A percentile compares a stretch with the other conserved stretches of the same genome.
Conservation (phyloP, 352 stramenopile species). For the Pythium oligandrum region DNA sequence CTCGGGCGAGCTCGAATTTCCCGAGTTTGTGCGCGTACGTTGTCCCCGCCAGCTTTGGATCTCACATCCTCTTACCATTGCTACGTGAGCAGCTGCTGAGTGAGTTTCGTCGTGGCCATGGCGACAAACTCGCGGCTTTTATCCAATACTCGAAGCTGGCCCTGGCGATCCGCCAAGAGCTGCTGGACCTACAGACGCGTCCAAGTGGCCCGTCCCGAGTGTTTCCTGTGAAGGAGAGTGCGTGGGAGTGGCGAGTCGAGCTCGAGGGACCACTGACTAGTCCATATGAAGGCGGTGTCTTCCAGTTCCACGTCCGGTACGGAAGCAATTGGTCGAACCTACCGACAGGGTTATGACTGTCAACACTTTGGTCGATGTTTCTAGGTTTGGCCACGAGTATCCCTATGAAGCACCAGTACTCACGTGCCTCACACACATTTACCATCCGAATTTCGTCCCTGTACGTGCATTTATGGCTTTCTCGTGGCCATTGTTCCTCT, state of each 20-base stretch:
- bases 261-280: constrained; percentile 27
- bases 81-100: constrained; percentile 41
- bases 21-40: constrained; percentile 59
- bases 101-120: constrained; percentile 49
- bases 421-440: constrained; percentile 48
- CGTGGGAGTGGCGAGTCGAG: constrained; percentile 44
- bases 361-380: too few species aligned
- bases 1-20: constrained; percentile 61
- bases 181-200: constrained; percentile 25
- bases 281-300: constrained; percentile 43
- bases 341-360: too few species aligned
- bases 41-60: background rate
- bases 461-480: constrained; percentile 18
- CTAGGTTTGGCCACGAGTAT: constrained; percentile 50
- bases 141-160: constrained; percentile 62
- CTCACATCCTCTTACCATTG: background rate
- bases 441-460: constrained; percentile 69
- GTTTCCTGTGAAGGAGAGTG: constrained; percentile 44
- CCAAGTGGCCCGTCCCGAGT: constrained; percentile 25
- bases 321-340: background rate
- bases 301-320: constrained; percentile 35
- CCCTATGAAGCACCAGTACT: constrained; percentile 46
- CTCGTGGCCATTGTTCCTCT: background rate
- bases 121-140: constrained; percentile 54
- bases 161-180: constrained; percentile 43